phyloP scores from a whole-genome alignment of 768 basidiomycete species.

The Agrocybe praecox region DNA sequence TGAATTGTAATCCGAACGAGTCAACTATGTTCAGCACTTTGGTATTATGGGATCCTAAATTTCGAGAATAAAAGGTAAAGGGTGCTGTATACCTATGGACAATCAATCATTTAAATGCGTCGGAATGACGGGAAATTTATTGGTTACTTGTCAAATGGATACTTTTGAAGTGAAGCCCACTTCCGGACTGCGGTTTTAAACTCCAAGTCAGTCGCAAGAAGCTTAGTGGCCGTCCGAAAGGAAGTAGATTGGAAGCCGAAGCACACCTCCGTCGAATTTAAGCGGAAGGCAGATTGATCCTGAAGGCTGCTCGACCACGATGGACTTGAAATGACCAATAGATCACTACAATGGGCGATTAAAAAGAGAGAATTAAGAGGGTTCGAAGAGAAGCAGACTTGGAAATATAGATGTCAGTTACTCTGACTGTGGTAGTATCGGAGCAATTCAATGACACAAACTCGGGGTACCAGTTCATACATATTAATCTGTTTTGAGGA shows the following conservation, averaged over 20 bases:
- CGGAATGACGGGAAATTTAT: not conserved
- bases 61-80: not conserved
- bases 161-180: not conserved
- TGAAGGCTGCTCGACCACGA: not conserved
- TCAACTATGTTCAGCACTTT: not conserved
- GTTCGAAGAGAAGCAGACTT: not conserved
- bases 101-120: not conserved
- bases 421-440: not conserved
- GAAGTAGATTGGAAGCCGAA: not conserved
- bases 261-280: conserved; percentile 1
- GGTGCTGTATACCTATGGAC: not conserved
- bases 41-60: not conserved
- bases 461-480: conserved; percentile 1
- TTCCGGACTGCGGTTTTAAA: not conserved
- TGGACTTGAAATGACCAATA: not conserved
- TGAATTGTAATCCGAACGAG: conserved; percentile 3
- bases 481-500: not conserved
- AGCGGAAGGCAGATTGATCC: not conserved
- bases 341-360: not conserved
- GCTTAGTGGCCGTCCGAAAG: not conserved
- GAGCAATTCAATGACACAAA: not conserved
- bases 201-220: not conserved
- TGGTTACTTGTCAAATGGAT: conserved; percentile 4
- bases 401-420: not conserved
- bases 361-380: not conserved